Evolutionary conservation across 2,329 filamentous ascomycete genomes (phyloP), one percentile per base, ranked within the genome.

Genomic region (Emmonsiellopsis sp.): DNA sequence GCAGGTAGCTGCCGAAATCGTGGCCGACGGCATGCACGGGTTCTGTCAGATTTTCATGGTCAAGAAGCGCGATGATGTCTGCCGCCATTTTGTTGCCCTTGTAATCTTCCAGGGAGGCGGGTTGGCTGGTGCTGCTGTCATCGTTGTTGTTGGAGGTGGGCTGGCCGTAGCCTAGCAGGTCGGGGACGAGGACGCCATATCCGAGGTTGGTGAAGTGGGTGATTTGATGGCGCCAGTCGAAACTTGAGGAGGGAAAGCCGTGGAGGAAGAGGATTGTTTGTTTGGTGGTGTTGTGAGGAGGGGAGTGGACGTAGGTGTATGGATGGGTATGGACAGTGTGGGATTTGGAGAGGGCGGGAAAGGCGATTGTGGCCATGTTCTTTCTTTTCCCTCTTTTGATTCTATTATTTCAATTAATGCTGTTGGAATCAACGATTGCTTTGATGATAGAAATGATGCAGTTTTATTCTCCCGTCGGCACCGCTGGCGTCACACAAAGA

Each of bases 261-360:
- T 79, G 77, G 10, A 79, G 65, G 52, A 79, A 67, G 11, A 79
- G 63, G 3, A 79, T 60, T 0, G 73, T 76, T 4, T 63, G 57
- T 7, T 60, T 53, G 6, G 43, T 51, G 1, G 56, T 30, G 0
- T 51, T 55, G 3, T 61, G 43, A 13, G 55, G 49, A 3, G 57
- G 61, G 3, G 63, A 59, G 49, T 63, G 58, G 30, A 69, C 56
- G 56, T 70, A 71, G 2, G 66, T 57, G 47, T 66, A 66, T 30
- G 15, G 35, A 15, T 48, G 34, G 15, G 34, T 10, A 31, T 32
- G 46, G 30, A 48, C 30, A 15, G 32, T 48, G 46, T 38, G 16
- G 15, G 46, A 20, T 32, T 34, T 15, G 32, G 46, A 32, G 32
- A 48, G 46, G 10, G 46, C 35, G 15, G 46, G 34, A 20, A 48